Base-by-base conservation (phyloP, 1,139 yeast genomes). In the Candida anutae region DNA sequence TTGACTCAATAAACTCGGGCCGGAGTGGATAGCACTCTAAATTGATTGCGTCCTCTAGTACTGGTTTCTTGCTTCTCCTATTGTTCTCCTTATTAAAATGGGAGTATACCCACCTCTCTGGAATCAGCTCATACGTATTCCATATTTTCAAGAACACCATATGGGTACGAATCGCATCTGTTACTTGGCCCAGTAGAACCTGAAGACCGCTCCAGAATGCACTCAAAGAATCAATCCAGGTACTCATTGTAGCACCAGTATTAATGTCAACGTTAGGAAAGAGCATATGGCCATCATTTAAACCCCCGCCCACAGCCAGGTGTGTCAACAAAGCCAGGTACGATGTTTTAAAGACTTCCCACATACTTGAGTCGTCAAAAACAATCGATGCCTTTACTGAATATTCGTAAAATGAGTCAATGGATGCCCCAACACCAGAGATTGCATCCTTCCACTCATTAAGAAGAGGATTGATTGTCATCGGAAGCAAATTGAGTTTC, bases 361-460 rank as follows among this genome's bases (percentile, higher is more conserved):
- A 62, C 48, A 82, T 62, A 20, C 65, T 58, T 11, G 63, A 61
- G 46, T 87, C 94, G 40, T 81, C 63, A 37, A 87, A 85, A 6
- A 88, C 45, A 9, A 87, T 70, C 3, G 88, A 62, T 15, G 77
- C 75, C 46, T 88, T 88, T 21, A 84, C 63, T 0, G 95, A 83
- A 49, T 88, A 84, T 46, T 88, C 97, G 48, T 81, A 88, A 44
- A 83, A 84, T 0, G 95, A 85, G 53, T 88, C 97, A n/a, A 84
- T 73, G 3, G 94, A 81, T 0, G 97, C 96, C 1, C 97, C 97
- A 6, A 83, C 67, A 0, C 96, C 95, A 0, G 90, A 72, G 23
- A 77, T 56, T 0, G 69, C 52, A 31, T 80, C 80, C 22, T 62
- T 57, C 76, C 87, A 77, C 20, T 51, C 46, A 18, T 72, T 74